Evolutionary conservation across 2,329 filamentous ascomycete genomes (phyloP).

Genomic region (Trichoderma atrobrunneum): DNA sequence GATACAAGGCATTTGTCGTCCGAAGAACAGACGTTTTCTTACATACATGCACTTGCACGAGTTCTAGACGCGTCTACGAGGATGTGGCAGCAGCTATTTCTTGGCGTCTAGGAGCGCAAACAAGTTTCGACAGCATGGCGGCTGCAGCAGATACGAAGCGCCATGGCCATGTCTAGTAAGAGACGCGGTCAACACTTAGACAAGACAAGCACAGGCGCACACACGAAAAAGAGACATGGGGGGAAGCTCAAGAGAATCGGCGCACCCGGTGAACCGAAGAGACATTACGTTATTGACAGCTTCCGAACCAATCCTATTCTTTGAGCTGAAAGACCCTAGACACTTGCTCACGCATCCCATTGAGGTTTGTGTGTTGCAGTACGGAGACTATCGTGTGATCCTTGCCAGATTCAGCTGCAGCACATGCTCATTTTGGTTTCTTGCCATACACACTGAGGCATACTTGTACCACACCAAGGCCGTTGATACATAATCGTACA

Average conservation of each 20-base stretch:
- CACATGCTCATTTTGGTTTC: not conserved
- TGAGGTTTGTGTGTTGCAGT: not conserved
- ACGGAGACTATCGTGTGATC: not conserved
- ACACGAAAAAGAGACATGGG: not conserved
- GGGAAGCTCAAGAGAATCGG: not conserved
- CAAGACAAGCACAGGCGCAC: too few species aligned
- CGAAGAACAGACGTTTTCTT: not conserved
- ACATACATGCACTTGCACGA: not conserved
- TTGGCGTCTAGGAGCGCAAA: not conserved
- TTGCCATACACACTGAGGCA: not conserved
- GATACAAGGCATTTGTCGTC: not conserved
- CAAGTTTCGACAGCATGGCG: not conserved
- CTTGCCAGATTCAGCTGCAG: slow-evolving; percentile 1
- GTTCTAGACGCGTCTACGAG: not conserved
- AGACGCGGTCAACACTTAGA: not conserved
- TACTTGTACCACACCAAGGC: not conserved
- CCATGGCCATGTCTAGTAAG: not conserved
- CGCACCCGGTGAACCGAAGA: not conserved
- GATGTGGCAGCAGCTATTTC: not conserved
- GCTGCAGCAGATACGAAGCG: not conserved
- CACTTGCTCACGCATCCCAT: slow-evolving; percentile 1
- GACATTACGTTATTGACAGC: slow-evolving; percentile 3
- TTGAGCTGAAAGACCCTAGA: not conserved
- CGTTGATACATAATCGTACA: too few species aligned
- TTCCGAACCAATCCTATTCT: not conserved